Base-by-base conservation (phyloP, 225 moss, liverwort and hornwort species). In the Polytrichum formosum region DNA sequence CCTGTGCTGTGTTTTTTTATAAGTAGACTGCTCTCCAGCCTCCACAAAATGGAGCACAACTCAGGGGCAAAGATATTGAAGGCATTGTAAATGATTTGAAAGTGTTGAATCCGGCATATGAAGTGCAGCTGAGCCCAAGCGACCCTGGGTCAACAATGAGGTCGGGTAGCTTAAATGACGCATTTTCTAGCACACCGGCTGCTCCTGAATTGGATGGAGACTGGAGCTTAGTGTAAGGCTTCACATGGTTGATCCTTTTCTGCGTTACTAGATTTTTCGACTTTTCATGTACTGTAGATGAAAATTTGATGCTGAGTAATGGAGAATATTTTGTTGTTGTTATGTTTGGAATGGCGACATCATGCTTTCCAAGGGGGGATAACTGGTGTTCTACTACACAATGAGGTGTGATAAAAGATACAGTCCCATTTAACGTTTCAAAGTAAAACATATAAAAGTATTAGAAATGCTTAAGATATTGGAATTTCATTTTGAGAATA, bases 211-310 rank as follows among this genome's bases (percentile, higher is more conserved):
- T 98, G 68, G 92, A 92, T 69, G 98, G 98, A 61, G 85, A 91
- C 66, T 98, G 98, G 98, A 83, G 77, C 29, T 78, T 98, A 78
- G 90, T 91, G 93, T 96, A 81, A 87, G 87, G 67, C 26, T 70
- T 58, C 46, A 16, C 46, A 46, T 46, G 13, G 2, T 37, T 46
- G 16, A 46, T 46, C 46, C 46, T 13, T 46, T 46, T 16, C 46
- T 46, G 13, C 0, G 6, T 35, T 35, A 9, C 35, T 35, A 35
- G 9, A 9, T 46, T 13, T 46, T 46, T 16, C 13, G 46, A 46
- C 46, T 46, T 46, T 46, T 16, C 3, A 13, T 10, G 13, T 16
- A 46, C 46, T 13, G 3, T 0, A 3, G 13, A 4, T 46, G 46
- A 46, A 46, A 46, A 46, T 46, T 46, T 46, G 13, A 46, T 46